Evolutionary conservation across 208 protist genomes (phyloP).

Genomic region (Angomonas deanei): DNA sequence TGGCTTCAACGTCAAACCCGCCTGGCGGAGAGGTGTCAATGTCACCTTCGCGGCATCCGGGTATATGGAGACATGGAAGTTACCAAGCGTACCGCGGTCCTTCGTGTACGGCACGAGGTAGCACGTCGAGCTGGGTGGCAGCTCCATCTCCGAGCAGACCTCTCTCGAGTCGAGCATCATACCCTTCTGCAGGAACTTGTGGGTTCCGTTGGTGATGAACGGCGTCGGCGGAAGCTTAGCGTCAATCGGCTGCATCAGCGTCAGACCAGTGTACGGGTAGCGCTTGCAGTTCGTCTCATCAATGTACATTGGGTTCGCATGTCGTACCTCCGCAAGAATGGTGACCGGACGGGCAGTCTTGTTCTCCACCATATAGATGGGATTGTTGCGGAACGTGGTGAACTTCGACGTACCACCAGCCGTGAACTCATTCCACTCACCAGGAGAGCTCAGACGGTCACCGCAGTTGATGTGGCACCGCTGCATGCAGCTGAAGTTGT

Average conservation of each 20-base stretch:
- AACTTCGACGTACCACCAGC: slow-evolving; percentile 72
- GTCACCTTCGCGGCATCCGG: slow-evolving; percentile 65
- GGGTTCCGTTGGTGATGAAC: slow-evolving; percentile 78
- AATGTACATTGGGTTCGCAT: slow-evolving; percentile 47
- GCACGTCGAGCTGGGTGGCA: slow-evolving; percentile 63
- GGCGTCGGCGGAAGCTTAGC: slow-evolving; percentile 41
- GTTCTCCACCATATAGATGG: slow-evolving; percentile 85
- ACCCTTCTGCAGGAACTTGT: slow-evolving; percentile 76
- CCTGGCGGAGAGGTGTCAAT: slow-evolving; percentile 60
- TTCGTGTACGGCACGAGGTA: slow-evolving; percentile 79
- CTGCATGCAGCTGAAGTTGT: slow-evolving; percentile 77
- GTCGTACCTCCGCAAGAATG: slow-evolving; percentile 70
- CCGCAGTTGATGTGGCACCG: slow-evolving; percentile 85
- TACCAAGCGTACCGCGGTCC: slow-evolving; percentile 41
- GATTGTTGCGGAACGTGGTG: slow-evolving; percentile 84
- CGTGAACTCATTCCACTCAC: slow-evolving; percentile 55
- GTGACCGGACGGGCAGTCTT: slow-evolving; percentile 52
- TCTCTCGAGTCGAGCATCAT: slow-evolving; percentile 87
- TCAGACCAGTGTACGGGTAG: slow-evolving; percentile 84
- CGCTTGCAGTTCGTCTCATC: slow-evolving; percentile 62
- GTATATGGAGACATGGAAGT: slow-evolving; percentile 78
- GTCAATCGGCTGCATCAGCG: slow-evolving; percentile 54
- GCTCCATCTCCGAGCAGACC: slow-evolving; percentile 70
- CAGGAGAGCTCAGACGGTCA: slow-evolving; percentile 55
- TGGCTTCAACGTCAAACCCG: slow-evolving; percentile 54